Conservation (phyloP, 2,329 filamentous ascomycete species). For the Chaetomiaceae sp. region DNA sequence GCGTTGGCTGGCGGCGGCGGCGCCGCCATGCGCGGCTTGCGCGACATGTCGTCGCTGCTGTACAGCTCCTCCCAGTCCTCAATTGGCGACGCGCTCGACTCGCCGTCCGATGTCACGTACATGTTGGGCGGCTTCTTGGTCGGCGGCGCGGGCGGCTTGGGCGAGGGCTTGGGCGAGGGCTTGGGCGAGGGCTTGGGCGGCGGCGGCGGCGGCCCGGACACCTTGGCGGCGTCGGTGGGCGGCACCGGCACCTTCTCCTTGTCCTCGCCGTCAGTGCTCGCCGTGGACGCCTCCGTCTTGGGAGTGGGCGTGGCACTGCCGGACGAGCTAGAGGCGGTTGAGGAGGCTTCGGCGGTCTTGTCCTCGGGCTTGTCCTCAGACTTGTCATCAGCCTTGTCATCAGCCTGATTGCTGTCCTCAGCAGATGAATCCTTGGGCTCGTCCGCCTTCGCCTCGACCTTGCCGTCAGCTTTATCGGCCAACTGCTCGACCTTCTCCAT, state of each 20-base stretch:
- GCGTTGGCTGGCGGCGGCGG: constrained; percentile 26
- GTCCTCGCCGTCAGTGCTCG: constrained; percentile 17
- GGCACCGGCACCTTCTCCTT: constrained; percentile 33
- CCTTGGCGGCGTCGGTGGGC: constrained; percentile 17
- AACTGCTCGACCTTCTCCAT: constrained; percentile 20
- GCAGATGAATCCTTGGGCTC: neutral
- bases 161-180: neutral
- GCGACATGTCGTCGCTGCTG: constrained; percentile 51
- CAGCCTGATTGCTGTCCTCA: constrained; percentile 13
- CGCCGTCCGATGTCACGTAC: constrained; percentile 42
- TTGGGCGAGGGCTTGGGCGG: neutral
- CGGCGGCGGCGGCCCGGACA: constrained; percentile 19
- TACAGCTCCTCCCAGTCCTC: constrained; percentile 55
- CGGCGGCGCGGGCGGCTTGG: constrained; percentile 3
- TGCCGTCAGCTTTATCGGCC: constrained; percentile 7
- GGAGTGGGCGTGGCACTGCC: constrained; percentile 28
- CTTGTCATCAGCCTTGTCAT: constrained; percentile 17
- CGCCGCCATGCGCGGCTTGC: constrained; percentile 41
- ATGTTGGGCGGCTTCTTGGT: constrained; percentile 23
- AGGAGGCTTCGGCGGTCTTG: constrained; percentile 20
- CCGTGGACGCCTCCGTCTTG: constrained; percentile 22
- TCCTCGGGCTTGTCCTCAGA: neutral
- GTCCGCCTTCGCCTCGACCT: constrained; percentile 3
- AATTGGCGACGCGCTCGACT: constrained; percentile 55
- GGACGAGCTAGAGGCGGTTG: constrained; percentile 21